Base-by-base conservation (phyloP, 352 stramenopile species). In the Phytophthora pini region DNA sequence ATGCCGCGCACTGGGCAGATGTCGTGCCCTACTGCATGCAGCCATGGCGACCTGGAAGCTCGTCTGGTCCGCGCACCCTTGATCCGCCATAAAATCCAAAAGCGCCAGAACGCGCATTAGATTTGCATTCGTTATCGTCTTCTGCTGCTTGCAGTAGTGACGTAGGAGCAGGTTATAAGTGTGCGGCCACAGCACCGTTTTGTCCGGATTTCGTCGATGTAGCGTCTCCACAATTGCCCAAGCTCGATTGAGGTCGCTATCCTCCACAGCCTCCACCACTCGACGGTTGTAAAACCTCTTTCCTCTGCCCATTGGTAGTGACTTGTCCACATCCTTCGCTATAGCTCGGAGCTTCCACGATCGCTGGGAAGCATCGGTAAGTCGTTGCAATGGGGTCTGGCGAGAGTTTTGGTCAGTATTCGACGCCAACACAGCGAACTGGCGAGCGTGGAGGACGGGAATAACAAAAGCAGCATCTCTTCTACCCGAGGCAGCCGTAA, bases 11-110 rank as follows among this genome's bases (percentile, higher is more conserved):
- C 64, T 60, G 1, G 66, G 60, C 55, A 92, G 27, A 57, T 86
- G 65, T 8, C 76, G 61, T 7, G 61, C 59, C 8, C 76, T 74
- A 53, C 82, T 88, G 53, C 83, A 94, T 31, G 77, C 82, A 54
- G 84, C 83, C 36, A 94, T 77, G n/a, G 65, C 82, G 13, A 86
- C 86, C 60, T 94, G 79, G 51, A 92, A 92, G 54, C 77, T 88
- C 39, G 77, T 72, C 26, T 70, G 56, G 32, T 76, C 74, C 9
- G 76, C 80, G 34, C 78, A 74, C 3, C 72, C 43, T 36, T 72
- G 63, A 15, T 29, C 44, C 29, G 79, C 57, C 76, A 94, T 88
- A 7, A 76, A 61, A 34, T 90, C 70, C 15, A 94, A 48, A 3
- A 94, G 43, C 34, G 48, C 27, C 29, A 94, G 50, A 49, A 82